A percentile compares a stretch with the other conserved stretches of the same genome.
These are phyloP conservation scores for Penicillium olsonii DNA, from an alignment of 2,329 filamentous ascomycete genomes.

Conservation along the genomic window DNA sequence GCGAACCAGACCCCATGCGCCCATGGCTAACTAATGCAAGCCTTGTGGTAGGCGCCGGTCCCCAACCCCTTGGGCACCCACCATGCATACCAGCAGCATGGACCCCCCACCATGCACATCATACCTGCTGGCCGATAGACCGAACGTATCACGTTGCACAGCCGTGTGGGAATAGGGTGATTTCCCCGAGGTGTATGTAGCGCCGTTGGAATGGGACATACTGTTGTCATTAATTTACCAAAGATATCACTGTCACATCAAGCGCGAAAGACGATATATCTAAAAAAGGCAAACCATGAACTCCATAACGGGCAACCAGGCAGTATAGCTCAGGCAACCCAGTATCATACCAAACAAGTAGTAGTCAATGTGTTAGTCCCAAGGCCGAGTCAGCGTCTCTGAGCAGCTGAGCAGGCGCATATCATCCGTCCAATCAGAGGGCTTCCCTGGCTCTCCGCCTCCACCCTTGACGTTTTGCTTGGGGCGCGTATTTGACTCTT, in stretches of 20 bases:
- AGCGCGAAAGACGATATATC: background rate
- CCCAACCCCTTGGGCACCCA: background rate
- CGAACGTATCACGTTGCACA: background rate
- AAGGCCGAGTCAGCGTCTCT: background rate
- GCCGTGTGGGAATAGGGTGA: background rate
- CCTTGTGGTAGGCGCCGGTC: background rate
- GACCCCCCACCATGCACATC: background rate
- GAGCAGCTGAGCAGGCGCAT: conserved; percentile 7
- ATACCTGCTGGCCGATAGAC: background rate
- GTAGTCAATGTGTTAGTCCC: background rate
- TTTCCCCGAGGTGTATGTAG: background rate
- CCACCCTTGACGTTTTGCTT: conserved; percentile 2
- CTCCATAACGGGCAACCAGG: too few species aligned
- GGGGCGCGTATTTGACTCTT: conserved; percentile 12
- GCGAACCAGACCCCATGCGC: background rate
- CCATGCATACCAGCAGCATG: conserved; percentile 2
- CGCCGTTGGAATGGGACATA: background rate
- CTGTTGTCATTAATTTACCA: too few species aligned
- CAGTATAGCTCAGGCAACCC: too few species aligned
- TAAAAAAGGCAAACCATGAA: background rate
- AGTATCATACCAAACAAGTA: too few species aligned
- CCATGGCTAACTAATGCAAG: background rate
- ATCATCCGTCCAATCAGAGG: background rate
- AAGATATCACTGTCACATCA: background rate
- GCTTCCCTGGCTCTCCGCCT: background rate